Base-by-base conservation (phyloP, 495 filamentous ascomycete genomes). In the Aspergillus funiculosus region DNA sequence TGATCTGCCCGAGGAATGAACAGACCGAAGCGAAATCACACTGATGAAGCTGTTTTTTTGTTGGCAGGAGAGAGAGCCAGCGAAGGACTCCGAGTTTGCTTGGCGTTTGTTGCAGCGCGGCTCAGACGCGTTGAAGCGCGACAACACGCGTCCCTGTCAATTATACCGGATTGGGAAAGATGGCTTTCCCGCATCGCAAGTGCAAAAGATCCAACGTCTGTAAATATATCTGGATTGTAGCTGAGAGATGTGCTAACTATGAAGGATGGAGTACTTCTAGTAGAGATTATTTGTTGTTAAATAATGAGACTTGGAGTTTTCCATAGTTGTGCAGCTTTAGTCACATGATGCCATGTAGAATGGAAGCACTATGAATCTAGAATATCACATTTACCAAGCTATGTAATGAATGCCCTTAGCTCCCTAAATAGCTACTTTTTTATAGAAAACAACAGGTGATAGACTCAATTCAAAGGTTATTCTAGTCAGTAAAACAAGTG, bases 131-230 rank as follows among this genome's bases (percentile, higher is more conserved):
- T 63, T 21, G 36, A 41, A 22, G 35, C 56, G 56, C 45, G 49
- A 30, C 26, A 2, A 1, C 24, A 61, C 57, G 58, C 60, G 64
- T 60, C 58, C 42, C 36, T 56, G 57, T 56, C 59, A 66, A 64
- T 66, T 68, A 60, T 63, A 45, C 51, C 61, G 29, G 31, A 53
- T 63, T 38, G 13, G 63, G 59, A 50, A 52, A 32, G 14, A 30
- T 15, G 14, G 27, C 20, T 41, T 41, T 41, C 25, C 24, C 22
- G 29, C 9, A 9, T 9, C 28, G 28, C 28, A 4, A 4, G n/a
- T n/a, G n/a, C n/a, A n/a, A n/a, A n/a, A n/a, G n/a, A n/a, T n/a
- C n/a, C n/a, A n/a, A n/a, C n/a, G 11, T 34, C 30, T 34, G 14
- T 4, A 15, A 34, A 17, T 34, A 15, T 8, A 10, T 17, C 30